Conservation (phyloP, 306 rosid species). For the Mimosa bimucronata region DNA sequence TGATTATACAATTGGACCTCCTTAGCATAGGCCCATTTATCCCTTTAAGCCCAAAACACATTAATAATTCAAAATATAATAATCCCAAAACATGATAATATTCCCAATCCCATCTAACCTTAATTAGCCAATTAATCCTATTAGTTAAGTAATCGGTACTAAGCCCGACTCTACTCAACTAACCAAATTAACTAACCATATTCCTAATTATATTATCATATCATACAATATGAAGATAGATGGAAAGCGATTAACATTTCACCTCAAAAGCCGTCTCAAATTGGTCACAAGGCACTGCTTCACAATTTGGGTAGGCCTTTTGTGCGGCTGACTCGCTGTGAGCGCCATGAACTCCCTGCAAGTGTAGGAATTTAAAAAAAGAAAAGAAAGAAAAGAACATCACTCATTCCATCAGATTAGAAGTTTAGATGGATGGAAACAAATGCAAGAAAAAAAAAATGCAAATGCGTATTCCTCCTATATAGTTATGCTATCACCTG, state of each 20-base stretch:
- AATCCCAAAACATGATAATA: no score
- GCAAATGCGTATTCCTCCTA: neutral
- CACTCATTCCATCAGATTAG: neutral
- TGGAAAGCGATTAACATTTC: conserved; percentile 12
- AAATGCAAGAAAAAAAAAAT: neutral
- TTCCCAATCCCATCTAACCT: no score
- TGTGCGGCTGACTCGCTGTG: conserved; percentile 90
- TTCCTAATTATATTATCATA: no score
- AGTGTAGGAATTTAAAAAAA: neutral
- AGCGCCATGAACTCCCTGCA: conserved; percentile 90
- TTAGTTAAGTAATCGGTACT: no score
- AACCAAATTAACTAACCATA: no score
- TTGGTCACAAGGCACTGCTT: conserved; percentile 95
- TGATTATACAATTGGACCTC: no score
- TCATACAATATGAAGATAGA: neutral
- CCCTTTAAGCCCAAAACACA: no score
- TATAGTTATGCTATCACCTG: conserved; percentile 54
- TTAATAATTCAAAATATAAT: no score
- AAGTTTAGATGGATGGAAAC: neutral
- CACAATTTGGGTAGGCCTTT: conserved; percentile 94
- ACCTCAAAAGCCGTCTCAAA: conserved; percentile 93
- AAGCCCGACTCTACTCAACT: no score
- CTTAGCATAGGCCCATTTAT: no score
- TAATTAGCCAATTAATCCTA: no score
- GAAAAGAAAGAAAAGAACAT: neutral